Conservation (phyloP, 2,329 filamentous ascomycete genomes). For the Botrytis tulipae region DNA sequence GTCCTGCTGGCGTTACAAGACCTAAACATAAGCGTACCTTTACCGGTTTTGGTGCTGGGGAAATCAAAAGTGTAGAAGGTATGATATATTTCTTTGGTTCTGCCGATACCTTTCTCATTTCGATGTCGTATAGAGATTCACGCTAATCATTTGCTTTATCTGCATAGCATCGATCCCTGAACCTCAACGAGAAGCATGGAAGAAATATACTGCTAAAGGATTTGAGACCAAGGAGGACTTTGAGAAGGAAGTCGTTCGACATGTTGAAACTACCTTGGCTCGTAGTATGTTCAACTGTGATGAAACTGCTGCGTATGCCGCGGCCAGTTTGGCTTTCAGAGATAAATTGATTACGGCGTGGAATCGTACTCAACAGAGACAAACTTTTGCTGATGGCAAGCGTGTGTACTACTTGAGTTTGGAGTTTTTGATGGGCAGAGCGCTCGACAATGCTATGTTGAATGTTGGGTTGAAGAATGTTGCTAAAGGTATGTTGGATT, state of each 20-base stretch:
- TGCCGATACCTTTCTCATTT: not conserved
- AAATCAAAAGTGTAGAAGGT: slow-evolving; percentile 94
- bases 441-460: slow-evolving; percentile 97
- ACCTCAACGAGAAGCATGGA: slow-evolving; percentile 79
- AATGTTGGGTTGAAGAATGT: slow-evolving; percentile 87
- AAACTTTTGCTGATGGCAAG: slow-evolving; percentile 88
- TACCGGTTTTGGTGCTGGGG: slow-evolving; percentile 84
- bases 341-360: slow-evolving; percentile 92
- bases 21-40: slow-evolving; percentile 98
- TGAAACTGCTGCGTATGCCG: slow-evolving; percentile 86
- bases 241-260: slow-evolving; percentile 80
- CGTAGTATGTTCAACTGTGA: slow-evolving; percentile 98
- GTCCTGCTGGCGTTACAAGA: slow-evolving; percentile 73
- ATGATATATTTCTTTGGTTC: slow-evolving; percentile 40
- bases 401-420: slow-evolving; percentile 95
- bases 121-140: not conserved
- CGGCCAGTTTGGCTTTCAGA: slow-evolving; percentile 86
- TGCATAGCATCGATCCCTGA: slow-evolving; percentile 76
- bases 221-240: slow-evolving; percentile 84
- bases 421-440: slow-evolving; percentile 95
- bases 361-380: slow-evolving; percentile 97
- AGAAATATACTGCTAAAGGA: slow-evolving; percentile 58
- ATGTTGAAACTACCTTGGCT: slow-evolving; percentile 94
- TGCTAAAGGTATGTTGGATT: slow-evolving; percentile 63
- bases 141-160: slow-evolving; percentile 7